phyloP scores from a whole-genome alignment of 805 yeast genomes.

The Torulaspora quercuum region DNA sequence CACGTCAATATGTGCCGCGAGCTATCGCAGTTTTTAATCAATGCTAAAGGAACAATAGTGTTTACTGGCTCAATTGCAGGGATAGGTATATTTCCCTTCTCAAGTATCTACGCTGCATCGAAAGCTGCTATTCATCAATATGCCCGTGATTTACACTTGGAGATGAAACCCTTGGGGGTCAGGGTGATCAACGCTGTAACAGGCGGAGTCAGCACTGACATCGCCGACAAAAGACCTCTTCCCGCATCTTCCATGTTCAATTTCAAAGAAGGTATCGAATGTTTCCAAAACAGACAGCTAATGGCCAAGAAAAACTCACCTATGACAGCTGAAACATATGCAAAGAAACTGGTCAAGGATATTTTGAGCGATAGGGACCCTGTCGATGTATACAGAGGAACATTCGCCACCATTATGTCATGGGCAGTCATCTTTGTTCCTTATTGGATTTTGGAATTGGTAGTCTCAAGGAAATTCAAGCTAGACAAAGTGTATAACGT shows the following conservation, averaged over 20 bases:
- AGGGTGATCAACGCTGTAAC: slow-evolving; percentile 66
- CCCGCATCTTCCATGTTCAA: slow-evolving; percentile 55
- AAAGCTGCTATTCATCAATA: slow-evolving; percentile 77
- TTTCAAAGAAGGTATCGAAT: slow-evolving; percentile 47
- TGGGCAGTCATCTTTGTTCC: slow-evolving; percentile 43
- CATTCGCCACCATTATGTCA: slow-evolving; percentile 40
- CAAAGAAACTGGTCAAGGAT: slow-evolving; percentile 51
- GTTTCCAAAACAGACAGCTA: slow-evolving; percentile 49
- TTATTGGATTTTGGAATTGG: slow-evolving; percentile 43
- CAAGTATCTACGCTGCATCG: slow-evolving; percentile 59
- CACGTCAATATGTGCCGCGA: slow-evolving; percentile 63
- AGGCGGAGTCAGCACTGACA: slow-evolving; percentile 71
- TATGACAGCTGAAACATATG: slow-evolving; percentile 56
- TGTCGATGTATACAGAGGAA: slow-evolving; percentile 58
- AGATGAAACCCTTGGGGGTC: slow-evolving; percentile 69
- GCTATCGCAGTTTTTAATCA: slow-evolving; percentile 52
- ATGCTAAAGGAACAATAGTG: slow-evolving; percentile 63
- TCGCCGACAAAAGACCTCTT: slow-evolving; percentile 61
- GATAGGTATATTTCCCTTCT: slow-evolving; percentile 64
- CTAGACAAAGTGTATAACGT: slow-evolving; percentile 36
- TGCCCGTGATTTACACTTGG: slow-evolving; percentile 59
- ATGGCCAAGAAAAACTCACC: slow-evolving; percentile 63
- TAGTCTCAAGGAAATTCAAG: slow-evolving; percentile 42
- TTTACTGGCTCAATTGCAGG: slow-evolving; percentile 77
- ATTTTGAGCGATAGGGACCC: slow-evolving; percentile 39